Percentiles rank a stretch among this genome's conserved stretches.
Conservation (phyloP, 495 filamentous ascomycete species). For the Hypoxylon lenormandii region DNA sequence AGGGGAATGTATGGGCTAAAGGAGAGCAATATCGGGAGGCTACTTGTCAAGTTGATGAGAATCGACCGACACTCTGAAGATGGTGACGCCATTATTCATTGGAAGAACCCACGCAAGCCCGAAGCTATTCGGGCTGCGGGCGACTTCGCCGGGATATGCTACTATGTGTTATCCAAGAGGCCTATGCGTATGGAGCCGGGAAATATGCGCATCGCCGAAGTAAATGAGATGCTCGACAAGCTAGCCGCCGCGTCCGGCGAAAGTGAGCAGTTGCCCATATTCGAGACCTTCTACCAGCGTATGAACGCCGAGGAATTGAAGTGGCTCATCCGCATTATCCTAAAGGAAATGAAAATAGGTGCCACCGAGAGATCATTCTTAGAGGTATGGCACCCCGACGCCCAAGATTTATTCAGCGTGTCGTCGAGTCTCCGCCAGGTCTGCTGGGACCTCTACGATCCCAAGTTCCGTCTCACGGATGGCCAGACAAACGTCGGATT, state of each 20-base stretch:
- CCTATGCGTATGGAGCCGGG: conserved; percentile 80
- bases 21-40: conserved; percentile 87
- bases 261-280: conserved; percentile 81
- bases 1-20: conserved; percentile 94
- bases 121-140: conserved; percentile 75
- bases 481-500: conserved; percentile 79
- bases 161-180: conserved; percentile 84
- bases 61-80: conserved; percentile 93
- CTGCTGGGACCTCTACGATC: conserved; percentile 93
- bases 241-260: conserved; percentile 81
- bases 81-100: conserved; percentile 84
- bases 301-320: conserved; percentile 95
- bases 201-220: conserved; percentile 83
- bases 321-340: conserved; percentile 94
- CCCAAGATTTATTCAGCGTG: conserved; percentile 87
- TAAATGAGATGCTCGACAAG: conserved; percentile 86
- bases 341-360: conserved; percentile 98
- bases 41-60: conserved; percentile 90
- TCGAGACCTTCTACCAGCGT: conserved; percentile 82
- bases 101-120: conserved; percentile 85
- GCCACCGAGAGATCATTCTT: conserved; percentile 94
- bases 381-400: conserved; percentile 92
- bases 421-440: conserved; percentile 90
- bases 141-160: conserved; percentile 90
- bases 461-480: conserved; percentile 75